A percentile compares a stretch with the other conserved stretches of the same genome.
Evolutionary conservation across 768 basidiomycete genomes (phyloP).

Genomic region (Mycena filopes): DNA sequence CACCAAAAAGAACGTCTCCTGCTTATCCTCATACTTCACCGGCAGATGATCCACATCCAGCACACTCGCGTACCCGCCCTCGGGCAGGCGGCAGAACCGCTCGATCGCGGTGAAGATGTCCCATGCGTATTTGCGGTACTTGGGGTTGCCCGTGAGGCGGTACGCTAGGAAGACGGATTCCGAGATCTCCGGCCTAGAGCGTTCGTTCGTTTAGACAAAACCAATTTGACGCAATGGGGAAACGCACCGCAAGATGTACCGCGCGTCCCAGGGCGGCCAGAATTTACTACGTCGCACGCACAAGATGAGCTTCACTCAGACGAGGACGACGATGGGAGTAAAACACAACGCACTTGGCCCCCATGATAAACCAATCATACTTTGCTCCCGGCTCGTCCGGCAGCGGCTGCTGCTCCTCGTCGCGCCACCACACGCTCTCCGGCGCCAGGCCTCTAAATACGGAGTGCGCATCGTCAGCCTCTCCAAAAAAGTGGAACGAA

Average conservation of each 20-base stretch:
- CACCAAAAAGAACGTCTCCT: slow-evolving; percentile 96
- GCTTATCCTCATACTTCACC: slow-evolving; percentile 78
- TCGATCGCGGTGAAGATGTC: slow-evolving; percentile 89
- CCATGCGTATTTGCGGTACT: slow-evolving; percentile 89
- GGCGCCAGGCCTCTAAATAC: slow-evolving; percentile 79
- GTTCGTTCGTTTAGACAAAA: too few species aligned
- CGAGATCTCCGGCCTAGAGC: slow-evolving; percentile 23
- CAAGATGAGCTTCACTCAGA: background rate
- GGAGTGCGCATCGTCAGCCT: too few species aligned
- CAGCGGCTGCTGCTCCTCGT: slow-evolving; percentile 35
- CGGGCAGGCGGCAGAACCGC: slow-evolving; percentile 77
- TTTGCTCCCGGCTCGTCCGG: slow-evolving; percentile 48
- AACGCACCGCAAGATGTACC: slow-evolving; percentile 87
- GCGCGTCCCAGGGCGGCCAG: slow-evolving; percentile 76
- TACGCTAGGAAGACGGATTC: slow-evolving; percentile 94
- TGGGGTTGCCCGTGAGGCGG: slow-evolving; percentile 83
- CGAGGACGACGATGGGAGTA: background rate
- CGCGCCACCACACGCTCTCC: slow-evolving; percentile 88
- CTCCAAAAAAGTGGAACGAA: background rate
- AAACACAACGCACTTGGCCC: slow-evolving; percentile 60
- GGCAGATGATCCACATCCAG: slow-evolving; percentile 88
- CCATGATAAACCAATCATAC: slow-evolving; percentile 93
- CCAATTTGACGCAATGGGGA: too few species aligned
- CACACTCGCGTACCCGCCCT: slow-evolving; percentile 87
- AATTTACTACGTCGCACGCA: slow-evolving; percentile 44